Base-by-base conservation (phyloP, 306 rosid genomes). In the Morella rubra region DNA sequence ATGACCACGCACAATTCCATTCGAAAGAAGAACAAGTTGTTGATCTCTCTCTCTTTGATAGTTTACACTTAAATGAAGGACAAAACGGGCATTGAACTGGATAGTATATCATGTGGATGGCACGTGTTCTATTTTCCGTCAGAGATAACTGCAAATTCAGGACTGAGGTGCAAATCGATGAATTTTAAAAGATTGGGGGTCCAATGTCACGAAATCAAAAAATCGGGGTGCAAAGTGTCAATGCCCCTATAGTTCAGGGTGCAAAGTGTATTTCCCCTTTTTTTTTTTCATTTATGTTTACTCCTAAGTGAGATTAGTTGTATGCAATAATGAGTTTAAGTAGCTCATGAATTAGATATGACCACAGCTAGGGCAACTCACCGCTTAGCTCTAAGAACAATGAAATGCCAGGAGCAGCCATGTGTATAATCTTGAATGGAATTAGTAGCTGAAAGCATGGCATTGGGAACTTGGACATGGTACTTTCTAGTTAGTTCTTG, bases 1-100 rank as follows among this genome's bases (percentile, higher is more conserved):
- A 98, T 98, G 49, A 96, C 93, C 19, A 96, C 98, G 53, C 89
- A 86, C 52, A 96, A 66, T 45, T 96, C 99, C 99, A 96, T 96
- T 24, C 98, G 80, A 42, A 89, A 91, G 19, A 88, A 83, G 81
- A 96, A 96, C 32, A 96, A 60, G 75, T 96, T 98, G 8, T 98
- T 98, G 65, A 96, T 75, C n/a, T n/a, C n/a, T n/a, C n/a, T n/a
- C n/a, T n/a, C n/a, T n/a, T n/a, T n/a, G n/a, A n/a, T n/a, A n/a
- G n/a, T n/a, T n/a, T n/a, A n/a, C n/a, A n/a, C n/a, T n/a, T n/a
- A n/a, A n/a, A n/a, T n/a, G n/a, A n/a, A n/a, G n/a, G n/a, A n/a
- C n/a, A n/a, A n/a, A n/a, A n/a, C n/a, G n/a, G n/a, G n/a, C n/a
- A n/a, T n/a, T n/a, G n/a, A n/a, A n/a, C n/a, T n/a, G n/a, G n/a